These are phyloP conservation scores for Hyphodiscus hymeniophilus DNA, from an alignment of 495 filamentous ascomycete species.

Conservation along the genomic window DNA sequence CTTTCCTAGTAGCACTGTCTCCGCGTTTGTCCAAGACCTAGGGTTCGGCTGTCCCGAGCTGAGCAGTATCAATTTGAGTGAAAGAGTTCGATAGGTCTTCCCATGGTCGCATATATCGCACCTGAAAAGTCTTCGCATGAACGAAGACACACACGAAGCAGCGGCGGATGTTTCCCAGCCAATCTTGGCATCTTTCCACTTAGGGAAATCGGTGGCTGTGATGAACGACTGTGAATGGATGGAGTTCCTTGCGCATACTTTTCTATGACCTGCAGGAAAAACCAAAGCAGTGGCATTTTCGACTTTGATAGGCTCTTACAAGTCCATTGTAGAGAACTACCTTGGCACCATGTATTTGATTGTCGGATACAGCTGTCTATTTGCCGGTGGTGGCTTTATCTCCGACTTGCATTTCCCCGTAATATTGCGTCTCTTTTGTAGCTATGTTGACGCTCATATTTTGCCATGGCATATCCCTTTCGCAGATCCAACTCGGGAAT, in stretches of 20 bases:
- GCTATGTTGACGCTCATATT: background rate
- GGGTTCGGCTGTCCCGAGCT: background rate
- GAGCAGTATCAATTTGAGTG: too few relatives aligned
- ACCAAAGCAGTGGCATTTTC: too few relatives aligned
- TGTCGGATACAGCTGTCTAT: background rate
- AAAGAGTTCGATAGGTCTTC: too few relatives aligned
- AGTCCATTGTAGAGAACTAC: background rate
- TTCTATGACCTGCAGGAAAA: background rate
- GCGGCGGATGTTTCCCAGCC: background rate
- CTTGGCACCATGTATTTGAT: background rate
- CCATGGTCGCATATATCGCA: too few relatives aligned
- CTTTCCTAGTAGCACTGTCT: background rate
- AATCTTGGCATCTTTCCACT: background rate
- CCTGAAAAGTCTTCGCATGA: background rate
- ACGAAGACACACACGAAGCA: background rate
- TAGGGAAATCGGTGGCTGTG: background rate
- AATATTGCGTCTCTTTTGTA: background rate
- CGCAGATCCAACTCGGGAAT: too few relatives aligned
- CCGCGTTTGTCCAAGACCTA: background rate
- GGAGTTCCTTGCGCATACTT: background rate
- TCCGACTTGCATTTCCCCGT: background rate
- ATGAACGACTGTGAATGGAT: background rate
- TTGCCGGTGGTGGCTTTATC: background rate
- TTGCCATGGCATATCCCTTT: too few relatives aligned
- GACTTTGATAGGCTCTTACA: background rate